Percentiles rank a stretch among this genome's conserved stretches.
These are phyloP conservation scores for Kernera saxatilis DNA, from an alignment of 345 rosid species.

Conservation along the genomic window DNA sequence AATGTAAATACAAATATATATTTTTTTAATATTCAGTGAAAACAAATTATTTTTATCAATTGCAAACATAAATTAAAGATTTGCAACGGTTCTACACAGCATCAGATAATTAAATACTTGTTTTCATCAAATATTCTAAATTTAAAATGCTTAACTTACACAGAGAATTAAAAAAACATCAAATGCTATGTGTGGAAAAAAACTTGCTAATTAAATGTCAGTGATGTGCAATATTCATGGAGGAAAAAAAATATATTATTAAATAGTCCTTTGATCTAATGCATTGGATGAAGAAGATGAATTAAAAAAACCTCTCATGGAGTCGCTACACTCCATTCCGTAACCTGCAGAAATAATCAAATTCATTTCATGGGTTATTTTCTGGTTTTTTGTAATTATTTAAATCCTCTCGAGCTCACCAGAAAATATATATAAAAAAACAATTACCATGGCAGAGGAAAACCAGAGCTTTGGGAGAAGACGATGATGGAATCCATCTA, in stretches of 20 bases:
- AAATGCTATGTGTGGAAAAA: not conserved
- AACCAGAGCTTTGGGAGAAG: conserved; percentile 82
- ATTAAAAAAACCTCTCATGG: conserved; percentile 87
- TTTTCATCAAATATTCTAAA: no score
- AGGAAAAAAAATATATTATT: not conserved
- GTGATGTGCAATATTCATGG: no score
- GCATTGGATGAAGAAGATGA: not conserved
- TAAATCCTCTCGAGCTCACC: not conserved
- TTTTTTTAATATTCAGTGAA: not conserved
- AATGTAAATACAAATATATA: not conserved
- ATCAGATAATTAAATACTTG: not conserved
- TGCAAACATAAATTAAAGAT: not conserved
- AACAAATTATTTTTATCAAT: not conserved
- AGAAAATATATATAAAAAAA: not conserved
- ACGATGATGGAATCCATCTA: conserved; percentile 66
- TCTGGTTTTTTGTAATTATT: not conserved
- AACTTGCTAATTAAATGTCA: not conserved
- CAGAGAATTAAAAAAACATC: no score
- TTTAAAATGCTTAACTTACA: no score
- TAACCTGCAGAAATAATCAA: conserved; percentile 52
- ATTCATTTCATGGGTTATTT: no score
- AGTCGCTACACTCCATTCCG: conserved; percentile 93
- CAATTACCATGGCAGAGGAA: conserved; percentile 91
- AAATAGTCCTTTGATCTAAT: not conserved
- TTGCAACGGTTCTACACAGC: not conserved